Conservation (phyloP, 2,329 filamentous ascomycete species). For the Cephalotrichum gorgonifer region DNA sequence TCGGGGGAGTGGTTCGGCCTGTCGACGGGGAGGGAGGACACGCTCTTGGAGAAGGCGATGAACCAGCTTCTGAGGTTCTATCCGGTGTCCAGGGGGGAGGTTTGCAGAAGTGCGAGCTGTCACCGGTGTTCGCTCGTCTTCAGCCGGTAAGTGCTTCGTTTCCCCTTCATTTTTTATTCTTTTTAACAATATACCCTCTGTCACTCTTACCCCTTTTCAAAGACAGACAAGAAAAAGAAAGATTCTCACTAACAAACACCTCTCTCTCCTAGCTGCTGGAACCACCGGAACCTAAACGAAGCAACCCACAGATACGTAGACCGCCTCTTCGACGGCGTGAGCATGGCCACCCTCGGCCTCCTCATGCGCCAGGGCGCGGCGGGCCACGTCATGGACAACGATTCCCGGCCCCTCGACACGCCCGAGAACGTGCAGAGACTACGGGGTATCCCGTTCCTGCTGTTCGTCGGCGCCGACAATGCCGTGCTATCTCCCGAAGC, state of each 20-base stretch:
- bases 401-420: conserved; percentile 34
- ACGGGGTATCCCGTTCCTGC: conserved; percentile 40
- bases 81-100: conserved; percentile 41
- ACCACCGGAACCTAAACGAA: conserved; percentile 54
- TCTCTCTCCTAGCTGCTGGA: conserved; percentile 35
- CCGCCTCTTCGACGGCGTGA: conserved; percentile 51
- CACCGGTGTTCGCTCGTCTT: conserved; percentile 51
- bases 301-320: conserved; percentile 53
- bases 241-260: too few relatives aligned
- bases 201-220: too few relatives aligned
- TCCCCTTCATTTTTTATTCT: background rate
- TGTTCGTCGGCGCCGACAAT: conserved; percentile 47
- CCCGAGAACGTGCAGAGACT: conserved; percentile 38
- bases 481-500: conserved; percentile 42
- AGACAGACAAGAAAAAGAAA: too few relatives aligned
- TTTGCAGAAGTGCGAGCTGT: conserved; percentile 52
- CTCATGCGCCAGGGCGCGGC: conserved; percentile 45
- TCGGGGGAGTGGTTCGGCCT: conserved; percentile 47
- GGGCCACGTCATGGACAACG: conserved; percentile 42
- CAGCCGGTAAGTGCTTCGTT: conserved; percentile 28
- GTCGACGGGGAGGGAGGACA: conserved; percentile 32
- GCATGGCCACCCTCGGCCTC: conserved; percentile 45
- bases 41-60: conserved; percentile 35
- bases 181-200: background rate
- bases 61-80: conserved; percentile 50